Percentiles rank a stretch among this genome's conserved stretches.
Evolutionary conservation across 2,329 filamentous ascomycete genomes (phyloP).

Genomic region (Fusarium duplospermum): DNA sequence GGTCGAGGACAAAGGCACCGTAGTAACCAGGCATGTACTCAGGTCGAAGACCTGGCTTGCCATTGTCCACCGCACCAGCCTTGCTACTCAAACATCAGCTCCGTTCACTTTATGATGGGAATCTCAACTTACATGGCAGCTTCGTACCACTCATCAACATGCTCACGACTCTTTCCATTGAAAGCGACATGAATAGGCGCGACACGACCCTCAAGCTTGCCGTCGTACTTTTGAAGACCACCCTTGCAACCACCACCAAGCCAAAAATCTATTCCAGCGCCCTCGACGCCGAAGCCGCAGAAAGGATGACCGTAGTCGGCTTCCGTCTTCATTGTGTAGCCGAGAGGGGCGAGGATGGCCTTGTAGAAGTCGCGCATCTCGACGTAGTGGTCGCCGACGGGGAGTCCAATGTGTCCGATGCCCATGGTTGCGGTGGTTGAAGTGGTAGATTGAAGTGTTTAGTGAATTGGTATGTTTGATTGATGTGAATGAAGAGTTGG

Average conservation of each 20-base stretch:
- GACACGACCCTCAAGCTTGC: slow-evolving; percentile 32
- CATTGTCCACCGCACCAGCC: slow-evolving; percentile 60
- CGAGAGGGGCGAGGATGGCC: slow-evolving; percentile 40
- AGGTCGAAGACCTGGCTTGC: slow-evolving; percentile 57
- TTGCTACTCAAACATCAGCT: slow-evolving; percentile 43
- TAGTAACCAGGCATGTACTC: slow-evolving; percentile 62
- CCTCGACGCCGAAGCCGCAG: slow-evolving; percentile 38
- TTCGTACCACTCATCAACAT: slow-evolving; percentile 42
- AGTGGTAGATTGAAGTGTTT: background rate
- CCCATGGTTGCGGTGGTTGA: slow-evolving; percentile 24
- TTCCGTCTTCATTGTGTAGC: slow-evolving; percentile 39
- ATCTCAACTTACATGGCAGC: slow-evolving; percentile 38
- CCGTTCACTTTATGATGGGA: fast-evolving
- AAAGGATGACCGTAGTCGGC: slow-evolving; percentile 20
- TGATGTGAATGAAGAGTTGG: background rate
- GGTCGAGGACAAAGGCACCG: slow-evolving; percentile 62
- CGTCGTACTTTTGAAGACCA: slow-evolving; percentile 39
- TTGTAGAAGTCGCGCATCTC: slow-evolving; percentile 46
- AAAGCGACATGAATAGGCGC: slow-evolving; percentile 42
- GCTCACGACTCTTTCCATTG: slow-evolving; percentile 21
- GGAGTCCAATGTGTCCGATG: slow-evolving; percentile 37
- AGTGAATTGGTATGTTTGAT: background rate
- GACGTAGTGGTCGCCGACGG: slow-evolving; percentile 40
- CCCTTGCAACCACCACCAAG: slow-evolving; percentile 33
- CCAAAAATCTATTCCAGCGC: slow-evolving; percentile 39